phyloP scores from a whole-genome alignment of 78 protist species.

The Tieghemostelium lacteum region DNA sequence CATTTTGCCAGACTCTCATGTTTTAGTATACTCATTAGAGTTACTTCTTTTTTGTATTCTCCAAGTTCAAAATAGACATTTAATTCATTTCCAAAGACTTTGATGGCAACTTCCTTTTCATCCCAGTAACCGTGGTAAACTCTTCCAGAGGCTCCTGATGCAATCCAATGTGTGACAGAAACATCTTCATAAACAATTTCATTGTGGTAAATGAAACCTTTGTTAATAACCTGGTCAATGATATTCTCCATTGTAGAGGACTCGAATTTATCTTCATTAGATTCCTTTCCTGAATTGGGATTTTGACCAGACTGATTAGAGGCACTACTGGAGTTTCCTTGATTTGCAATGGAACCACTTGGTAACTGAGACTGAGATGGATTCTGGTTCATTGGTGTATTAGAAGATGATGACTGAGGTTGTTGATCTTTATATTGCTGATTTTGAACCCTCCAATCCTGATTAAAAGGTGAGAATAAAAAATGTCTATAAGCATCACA shows the following conservation, averaged over 20 bases:
- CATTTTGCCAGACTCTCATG: slow-evolving; percentile 56
- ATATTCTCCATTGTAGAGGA: slow-evolving; percentile 26
- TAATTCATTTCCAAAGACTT: slow-evolving; percentile 52
- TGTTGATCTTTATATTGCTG: neutral
- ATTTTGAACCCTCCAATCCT: slow-evolving; percentile 42
- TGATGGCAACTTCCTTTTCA: slow-evolving; percentile 60
- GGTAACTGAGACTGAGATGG: neutral
- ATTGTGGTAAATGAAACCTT: slow-evolving; percentile 35
- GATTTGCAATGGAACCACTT: neutral
- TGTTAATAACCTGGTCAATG: slow-evolving; percentile 36
- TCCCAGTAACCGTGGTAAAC: slow-evolving; percentile 46
- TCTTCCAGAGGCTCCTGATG: slow-evolving; percentile 61
- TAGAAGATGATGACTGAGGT: slow-evolving; percentile 1
- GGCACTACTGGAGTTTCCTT: neutral
- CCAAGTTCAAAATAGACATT: slow-evolving; percentile 42
- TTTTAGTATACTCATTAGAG: slow-evolving; percentile 54
- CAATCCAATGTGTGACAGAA: slow-evolving; percentile 37
- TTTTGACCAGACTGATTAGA: neutral
- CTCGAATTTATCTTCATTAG: neutral
- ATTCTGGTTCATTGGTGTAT: neutral
- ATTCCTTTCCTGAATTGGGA: neutral
- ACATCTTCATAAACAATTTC: slow-evolving; percentile 41
- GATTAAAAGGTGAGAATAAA: slow-evolving; percentile 55
- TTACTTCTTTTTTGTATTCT: slow-evolving; percentile 61
- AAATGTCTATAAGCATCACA: slow-evolving; percentile 57